A percentile compares a stretch with the other conserved stretches of the same genome.
Evolutionary conservation across 2,329 filamentous ascomycete species (phyloP).

Genomic region (Talaromyces sp.): DNA sequence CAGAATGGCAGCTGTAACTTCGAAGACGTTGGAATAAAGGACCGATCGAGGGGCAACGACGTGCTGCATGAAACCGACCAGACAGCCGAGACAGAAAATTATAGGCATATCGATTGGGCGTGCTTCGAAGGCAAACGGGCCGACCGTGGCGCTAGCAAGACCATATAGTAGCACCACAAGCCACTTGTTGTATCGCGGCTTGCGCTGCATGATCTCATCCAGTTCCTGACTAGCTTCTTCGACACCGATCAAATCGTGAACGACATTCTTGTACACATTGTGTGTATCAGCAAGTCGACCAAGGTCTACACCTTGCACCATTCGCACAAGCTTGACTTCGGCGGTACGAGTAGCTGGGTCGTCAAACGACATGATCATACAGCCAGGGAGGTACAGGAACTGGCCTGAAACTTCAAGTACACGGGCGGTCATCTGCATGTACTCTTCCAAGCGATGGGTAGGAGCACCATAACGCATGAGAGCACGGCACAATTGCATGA

Average conservation of each 20-base stretch:
- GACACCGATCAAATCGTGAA: conserved; percentile 52
- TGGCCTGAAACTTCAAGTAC: conserved; percentile 88
- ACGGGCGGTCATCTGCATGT: conserved; percentile 85
- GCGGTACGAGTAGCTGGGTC: conserved; percentile 52
- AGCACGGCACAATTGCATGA: conserved; percentile 81
- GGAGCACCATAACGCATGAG: conserved; percentile 92
- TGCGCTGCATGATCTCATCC: conserved; percentile 60
- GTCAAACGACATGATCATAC: conserved; percentile 93
- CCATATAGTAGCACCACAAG: conserved; percentile 70
- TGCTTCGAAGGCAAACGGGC: conserved; percentile 79
- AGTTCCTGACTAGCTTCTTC: conserved; percentile 50
- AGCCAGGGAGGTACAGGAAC: conserved; percentile 88
- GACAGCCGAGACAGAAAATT: conserved; percentile 73
- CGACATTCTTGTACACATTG: conserved; percentile 53
- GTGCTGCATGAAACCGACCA: conserved; percentile 76
- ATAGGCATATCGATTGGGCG: conserved; percentile 79
- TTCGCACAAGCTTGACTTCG: conserved; percentile 51
- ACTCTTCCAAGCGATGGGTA: conserved; percentile 87
- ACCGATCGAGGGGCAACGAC: conserved; percentile 75
- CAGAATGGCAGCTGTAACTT: conserved; percentile 66
- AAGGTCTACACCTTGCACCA: conserved; percentile 49
- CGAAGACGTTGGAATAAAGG: conserved; percentile 67
- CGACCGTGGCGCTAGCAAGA: conserved; percentile 73
- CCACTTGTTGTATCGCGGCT: conserved; percentile 60
- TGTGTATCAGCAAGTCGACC: conserved; percentile 51